Evolutionary conservation across 2,329 filamentous ascomycete genomes (phyloP).

Genomic region (Fusarium algeriense): DNA sequence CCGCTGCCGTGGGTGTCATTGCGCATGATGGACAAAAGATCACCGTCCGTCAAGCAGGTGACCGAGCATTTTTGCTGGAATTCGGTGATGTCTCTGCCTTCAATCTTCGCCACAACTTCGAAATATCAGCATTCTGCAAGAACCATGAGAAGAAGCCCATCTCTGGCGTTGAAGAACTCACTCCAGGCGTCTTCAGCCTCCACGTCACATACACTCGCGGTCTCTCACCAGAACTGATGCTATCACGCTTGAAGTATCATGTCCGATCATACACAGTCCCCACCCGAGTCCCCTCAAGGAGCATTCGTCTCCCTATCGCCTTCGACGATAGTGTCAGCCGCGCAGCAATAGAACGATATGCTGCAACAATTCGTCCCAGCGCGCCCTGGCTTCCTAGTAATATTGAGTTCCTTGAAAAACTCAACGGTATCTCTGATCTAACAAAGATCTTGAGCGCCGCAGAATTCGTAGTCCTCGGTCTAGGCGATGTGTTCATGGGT

Average conservation of each 20-base stretch:
- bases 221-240: conserved; percentile 35
- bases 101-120: conserved; percentile 50
- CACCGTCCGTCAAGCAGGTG: conserved; percentile 50
- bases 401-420: conserved; percentile 62
- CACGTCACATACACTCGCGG: conserved; percentile 48
- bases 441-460: conserved; percentile 48
- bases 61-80: conserved; percentile 52
- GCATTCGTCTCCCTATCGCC: conserved; percentile 53
- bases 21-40: conserved; percentile 31
- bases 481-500: conserved; percentile 57
- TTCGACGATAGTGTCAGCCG: conserved; percentile 56
- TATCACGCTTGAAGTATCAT: conserved; percentile 40
- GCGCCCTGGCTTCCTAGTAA: conserved; percentile 74
- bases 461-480: conserved; percentile 53
- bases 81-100: conserved; percentile 50
- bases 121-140: conserved; percentile 52
- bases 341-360: conserved; percentile 70
- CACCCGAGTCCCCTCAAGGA: conserved; percentile 47
- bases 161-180: conserved; percentile 48
- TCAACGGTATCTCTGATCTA: conserved; percentile 51
- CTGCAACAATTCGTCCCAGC: conserved; percentile 69
- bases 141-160: conserved; percentile 47
- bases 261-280: conserved; percentile 42
- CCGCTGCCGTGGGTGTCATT: conserved; percentile 34
- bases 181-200: conserved; percentile 53